phyloP scores from a whole-genome alignment of 2,329 filamentous ascomycete genomes.

The Byssoonygena ceratinophila region DNA sequence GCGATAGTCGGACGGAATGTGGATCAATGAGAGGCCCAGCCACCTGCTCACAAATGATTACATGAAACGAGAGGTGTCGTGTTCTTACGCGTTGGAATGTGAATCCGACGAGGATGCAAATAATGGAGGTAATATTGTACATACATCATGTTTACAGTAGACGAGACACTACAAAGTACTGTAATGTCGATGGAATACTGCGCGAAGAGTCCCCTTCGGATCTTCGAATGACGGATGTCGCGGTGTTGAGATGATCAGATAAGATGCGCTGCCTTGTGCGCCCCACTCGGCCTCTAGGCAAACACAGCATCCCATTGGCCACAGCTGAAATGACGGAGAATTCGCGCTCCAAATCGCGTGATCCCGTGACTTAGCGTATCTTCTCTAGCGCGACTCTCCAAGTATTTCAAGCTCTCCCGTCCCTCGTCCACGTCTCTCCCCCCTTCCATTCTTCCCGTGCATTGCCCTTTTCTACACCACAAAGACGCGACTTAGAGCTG shows the following conservation, averaged over 20 bases:
- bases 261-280: conserved; percentile 8
- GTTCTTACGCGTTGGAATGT: background rate
- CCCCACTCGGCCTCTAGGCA: conserved; percentile 3
- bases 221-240: too few relatives aligned
- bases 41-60: conserved; percentile 6
- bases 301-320: conserved; percentile 6
- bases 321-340: background rate
- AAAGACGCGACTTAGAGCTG: conserved; percentile 5
- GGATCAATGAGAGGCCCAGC: conserved; percentile 2
- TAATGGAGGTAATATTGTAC: too few relatives aligned
- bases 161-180: too few relatives aligned
- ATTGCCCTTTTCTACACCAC: conserved; percentile 15
- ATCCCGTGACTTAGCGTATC: conserved; percentile 19
- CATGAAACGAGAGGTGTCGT: background rate
- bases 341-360: conserved; percentile 13
- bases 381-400: conserved; percentile 13
- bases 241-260: conserved; percentile 12
- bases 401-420: conserved; percentile 14
- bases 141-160: too few relatives aligned
- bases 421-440: background rate
- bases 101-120: too few relatives aligned
- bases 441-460: conserved; percentile 8
- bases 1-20: background rate
- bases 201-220: too few relatives aligned
- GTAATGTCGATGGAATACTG: too few relatives aligned